These are phyloP conservation scores for Phialophora macrospora DNA, from an alignment of 2,329 filamentous ascomycete genomes.

Conservation along the genomic window DNA sequence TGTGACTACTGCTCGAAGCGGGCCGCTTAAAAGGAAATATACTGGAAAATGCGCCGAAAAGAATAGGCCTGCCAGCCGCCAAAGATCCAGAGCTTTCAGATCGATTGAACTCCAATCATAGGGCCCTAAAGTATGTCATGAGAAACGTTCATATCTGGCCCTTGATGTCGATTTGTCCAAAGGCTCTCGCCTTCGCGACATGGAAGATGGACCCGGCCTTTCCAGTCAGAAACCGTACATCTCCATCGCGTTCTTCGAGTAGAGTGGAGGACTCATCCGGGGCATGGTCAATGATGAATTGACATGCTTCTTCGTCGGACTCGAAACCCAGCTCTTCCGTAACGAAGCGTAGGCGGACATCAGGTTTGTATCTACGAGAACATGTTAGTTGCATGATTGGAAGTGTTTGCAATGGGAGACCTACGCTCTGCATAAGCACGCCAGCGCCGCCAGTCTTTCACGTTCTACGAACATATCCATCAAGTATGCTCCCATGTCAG, in stretches of 20 bases:
- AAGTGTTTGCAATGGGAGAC: slow-evolving; percentile 48
- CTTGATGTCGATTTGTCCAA: slow-evolving; percentile 92
- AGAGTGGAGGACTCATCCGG: slow-evolving; percentile 64
- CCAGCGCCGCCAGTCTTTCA: slow-evolving; percentile 87
- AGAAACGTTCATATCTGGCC: slow-evolving; percentile 70
- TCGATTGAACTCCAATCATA: not conserved
- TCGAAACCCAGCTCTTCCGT: slow-evolving; percentile 97
- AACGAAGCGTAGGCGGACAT: slow-evolving; percentile 86
- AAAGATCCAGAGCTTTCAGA: not conserved
- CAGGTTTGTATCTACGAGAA: slow-evolving; percentile 78
- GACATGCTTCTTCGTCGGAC: slow-evolving; percentile 84
- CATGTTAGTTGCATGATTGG: slow-evolving; percentile 53
- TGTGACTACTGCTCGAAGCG: not conserved
- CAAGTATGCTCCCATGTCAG: slow-evolving; percentile 95
- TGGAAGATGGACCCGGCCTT: slow-evolving; percentile 79
- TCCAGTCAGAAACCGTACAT: slow-evolving; percentile 73
- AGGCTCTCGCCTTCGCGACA: slow-evolving; percentile 71
- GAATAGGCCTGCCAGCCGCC: not conserved
- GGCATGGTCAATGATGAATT: slow-evolving; percentile 84
- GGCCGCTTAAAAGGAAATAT: not conserved
- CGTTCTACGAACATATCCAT: slow-evolving; percentile 99
- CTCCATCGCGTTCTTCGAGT: slow-evolving; percentile 75
- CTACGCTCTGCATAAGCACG: slow-evolving; percentile 93
- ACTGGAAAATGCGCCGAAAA: not conserved
- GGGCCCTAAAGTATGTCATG: slow-evolving; percentile 3